Base-by-base conservation (phyloP, 2,329 filamentous ascomycete genomes). In the Neoarthrinium moseri region DNA sequence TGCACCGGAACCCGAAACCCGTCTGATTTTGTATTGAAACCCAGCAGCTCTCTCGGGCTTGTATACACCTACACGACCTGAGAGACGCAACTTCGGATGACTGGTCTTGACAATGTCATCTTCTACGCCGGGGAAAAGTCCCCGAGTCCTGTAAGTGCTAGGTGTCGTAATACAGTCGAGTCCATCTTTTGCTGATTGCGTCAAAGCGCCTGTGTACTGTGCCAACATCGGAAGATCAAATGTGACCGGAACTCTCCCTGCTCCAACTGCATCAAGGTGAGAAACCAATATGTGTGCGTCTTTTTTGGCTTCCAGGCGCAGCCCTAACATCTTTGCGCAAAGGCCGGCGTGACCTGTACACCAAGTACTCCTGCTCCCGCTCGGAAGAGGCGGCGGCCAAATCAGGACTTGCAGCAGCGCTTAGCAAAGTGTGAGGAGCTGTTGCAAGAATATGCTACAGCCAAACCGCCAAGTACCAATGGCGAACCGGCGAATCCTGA, bases 181-280 rank as follows among this genome's bases (percentile, higher is more conserved):
- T n/a, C n/a, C n/a, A n/a, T n/a, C n/a, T n/a, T n/a, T n/a, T n/a
- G n/a, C 32, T 17, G n/a, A 34, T 34, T 29, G 26, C 26, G n/a
- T n/a, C n/a, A n/a, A 24, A 48, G 43, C 12, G 75, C 75, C 17
- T 80, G 78, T 53, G 75, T 79, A 17, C 66, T 81, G 29, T 83
- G 79, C 57, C 79, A 83, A 58, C 75, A 78, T 56, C 74, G 80
- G 56, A 83, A 83, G 65, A 82, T 82, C 63, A 81, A 80, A 60
- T 83, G 80, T 62, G 78, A 83, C 55, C 72, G 79, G 49, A 74
- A 72, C 33, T 79, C 74, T 32, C 80, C 79, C 4, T 83, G 79
- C 56, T 74, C 78, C 47, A 82, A 83, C 54, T 83, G 79, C 53
- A 64, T 77, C 58, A 83, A 82, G 72, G 79, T 82, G 54, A 56